Base-by-base conservation (phyloP, 73 alveolate genomes). In the Paramecium primaurelia region DNA sequence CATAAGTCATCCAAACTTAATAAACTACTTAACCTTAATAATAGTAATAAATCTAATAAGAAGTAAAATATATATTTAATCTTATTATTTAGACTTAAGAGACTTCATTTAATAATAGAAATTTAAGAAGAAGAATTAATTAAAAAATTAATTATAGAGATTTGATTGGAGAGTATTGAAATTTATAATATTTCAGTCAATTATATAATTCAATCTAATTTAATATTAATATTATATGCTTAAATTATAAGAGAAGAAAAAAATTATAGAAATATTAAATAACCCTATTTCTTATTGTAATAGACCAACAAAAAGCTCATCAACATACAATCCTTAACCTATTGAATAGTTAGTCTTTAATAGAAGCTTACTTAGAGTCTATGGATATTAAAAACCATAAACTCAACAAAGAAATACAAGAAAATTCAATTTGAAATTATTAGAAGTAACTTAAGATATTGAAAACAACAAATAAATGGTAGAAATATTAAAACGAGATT, bases 121-220 rank as follows among this genome's bases (percentile, higher is more conserved):
- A 64, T 64, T 64, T 64, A 64, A 64, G 84, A 64, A 73, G 87
- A 73, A 73, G 59, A 38, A 30, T 30, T 20, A 36, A 73, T 16
- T 73, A 73, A 34, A 73, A 73, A 73, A 18, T 36, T 9, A 73
- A 73, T 22, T 73, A 73, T 73, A 32, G 87, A 73, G 87, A 73
- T 73, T 73, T 73, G 32, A 44, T 34, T 32, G 87, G 87, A 6
- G 87, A 73, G 26, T 73, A 73, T 73, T 73, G 87, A 73, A 32
- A 8, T 32, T 32, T 64, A 64, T 64, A 32, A 64, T 28, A 64
- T 64, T 32, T 64, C 47, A 64, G 32, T n/a, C 22, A 54, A 18
- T 54, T n/a, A n/a, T 54, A 54, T 18, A 16, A 16, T 16, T 54
- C 69, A 18, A 54, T 4, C 22, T 54, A 54, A n/a, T 54, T 54